Base-by-base conservation (phyloP, 805 yeast species). In the Yamadazyma takamatsuzukensis region DNA sequence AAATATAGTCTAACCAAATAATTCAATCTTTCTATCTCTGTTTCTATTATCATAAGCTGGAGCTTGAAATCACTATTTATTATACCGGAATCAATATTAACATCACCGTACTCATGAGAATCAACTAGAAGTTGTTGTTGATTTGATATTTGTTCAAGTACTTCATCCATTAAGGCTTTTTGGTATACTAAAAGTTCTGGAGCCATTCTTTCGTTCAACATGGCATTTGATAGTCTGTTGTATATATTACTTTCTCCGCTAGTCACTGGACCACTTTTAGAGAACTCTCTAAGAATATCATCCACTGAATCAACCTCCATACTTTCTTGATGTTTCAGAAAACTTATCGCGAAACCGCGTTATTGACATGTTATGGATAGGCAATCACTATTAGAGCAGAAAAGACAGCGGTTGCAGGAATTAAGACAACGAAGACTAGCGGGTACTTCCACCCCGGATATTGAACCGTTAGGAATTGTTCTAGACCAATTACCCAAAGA, bases 121-220 rank as follows among this genome's bases (percentile, higher is more conserved):
- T 86, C 84, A 31, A 77, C 68, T 23, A 90, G 78, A 34, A 73
- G 71, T 43, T 83, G 94, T 36, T 87, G 77, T 55, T 86, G 89
- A 29, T 64, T 64, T 34, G 83, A 74, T 18, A 89, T 63, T 41
- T 84, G 69, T 1, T 55, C 59, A 36, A 86, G 54, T 15, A 84
- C 70, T 22, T 78, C 55, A 4, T 70, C 71, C 47, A 93, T 56
- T 22, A 88, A 61, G 3, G 59, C 66, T 11, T 69, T 70, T 38
- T 86, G 79, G 51, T 83, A 90, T 2, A 81, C 84, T 27, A 90
- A 61, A n/a, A 93, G 59, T 37, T 86, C 96, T 0, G 97, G 97
- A 1, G 93, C 68, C 70, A 78, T 78, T 34, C 96, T 70, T 53
- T 93, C 98, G 32, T 82, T 74, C 18, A 83, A 61, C 97, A 96